phyloP scores from a whole-genome alignment of 2,329 filamentous ascomycete genomes.

The Tolypocladium sp. region DNA sequence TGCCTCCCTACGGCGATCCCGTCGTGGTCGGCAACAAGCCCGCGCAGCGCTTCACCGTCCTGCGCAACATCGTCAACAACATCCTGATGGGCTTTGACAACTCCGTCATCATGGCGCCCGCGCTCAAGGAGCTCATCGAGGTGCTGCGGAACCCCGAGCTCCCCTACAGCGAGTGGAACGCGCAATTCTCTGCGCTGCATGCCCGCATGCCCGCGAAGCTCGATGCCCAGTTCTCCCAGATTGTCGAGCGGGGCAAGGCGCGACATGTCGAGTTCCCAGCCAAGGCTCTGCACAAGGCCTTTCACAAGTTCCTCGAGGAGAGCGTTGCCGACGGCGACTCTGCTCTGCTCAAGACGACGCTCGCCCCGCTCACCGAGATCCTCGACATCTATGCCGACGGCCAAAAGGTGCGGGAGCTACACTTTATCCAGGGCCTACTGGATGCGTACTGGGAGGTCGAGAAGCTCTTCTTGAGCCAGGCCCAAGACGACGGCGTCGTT shows the following conservation, averaged over 20 bases:
- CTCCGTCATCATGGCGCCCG: conserved; percentile 86
- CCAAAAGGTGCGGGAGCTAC: conserved; percentile 82
- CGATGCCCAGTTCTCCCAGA: conserved; percentile 69
- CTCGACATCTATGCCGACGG: conserved; percentile 77
- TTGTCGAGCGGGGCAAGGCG: conserved; percentile 73
- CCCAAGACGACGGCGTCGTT: conserved; percentile 89
- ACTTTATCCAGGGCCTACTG: conserved; percentile 70
- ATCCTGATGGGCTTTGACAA: conserved; percentile 95
- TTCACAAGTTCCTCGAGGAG: conserved; percentile 83
- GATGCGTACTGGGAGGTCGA: conserved; percentile 77
- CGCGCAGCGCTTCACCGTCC: conserved; percentile 72
- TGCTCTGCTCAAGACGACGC: conserved; percentile 60
- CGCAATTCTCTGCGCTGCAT: conserved; percentile 93
- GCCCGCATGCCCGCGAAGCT: conserved; percentile 94
- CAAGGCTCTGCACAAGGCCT: conserved; percentile 74
- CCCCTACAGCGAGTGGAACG: conserved; percentile 93
- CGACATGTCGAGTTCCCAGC: conserved; percentile 84
- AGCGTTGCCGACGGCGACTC: conserved; percentile 66
- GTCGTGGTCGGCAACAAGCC: conserved; percentile 87
- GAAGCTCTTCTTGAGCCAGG: conserved; percentile 76
- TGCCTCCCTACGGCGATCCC: conserved; percentile 78
- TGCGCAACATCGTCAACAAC: conserved; percentile 71
- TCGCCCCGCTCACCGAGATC: conserved; percentile 69
- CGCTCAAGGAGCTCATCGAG: conserved; percentile 79
- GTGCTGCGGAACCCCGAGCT: conserved; percentile 84